Evolutionary conservation across 805 yeast species (phyloP).

Genomic region (Wickerhamiella slavikovae): DNA sequence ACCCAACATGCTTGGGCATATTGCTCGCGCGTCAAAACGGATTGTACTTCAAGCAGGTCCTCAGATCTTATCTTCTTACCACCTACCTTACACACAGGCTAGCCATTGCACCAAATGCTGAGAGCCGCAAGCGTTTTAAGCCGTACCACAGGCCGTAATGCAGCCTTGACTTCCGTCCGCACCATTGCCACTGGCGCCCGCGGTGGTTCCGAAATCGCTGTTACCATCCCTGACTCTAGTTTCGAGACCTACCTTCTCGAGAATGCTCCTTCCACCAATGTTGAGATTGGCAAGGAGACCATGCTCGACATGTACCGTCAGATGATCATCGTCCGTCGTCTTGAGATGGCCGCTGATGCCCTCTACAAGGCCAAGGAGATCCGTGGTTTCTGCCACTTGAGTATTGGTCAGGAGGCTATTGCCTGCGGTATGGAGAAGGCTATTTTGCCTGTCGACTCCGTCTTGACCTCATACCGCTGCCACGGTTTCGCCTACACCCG

Average conservation of each 20-base stretch:
- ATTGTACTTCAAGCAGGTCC: too few relatives aligned
- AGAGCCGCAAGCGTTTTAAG: background rate
- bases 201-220: slow-evolving; percentile 6
- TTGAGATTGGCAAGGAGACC: slow-evolving; percentile 61
- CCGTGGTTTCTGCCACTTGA: slow-evolving; percentile 96
- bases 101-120: too few relatives aligned
- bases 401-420: slow-evolving; percentile 96
- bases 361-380: slow-evolving; percentile 95
- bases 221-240: slow-evolving; percentile 48
- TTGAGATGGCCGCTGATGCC: slow-evolving; percentile 99
- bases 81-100: too few relatives aligned
- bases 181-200: too few relatives aligned
- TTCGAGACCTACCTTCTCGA: slow-evolving; percentile 73
- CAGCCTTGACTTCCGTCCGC: background rate
- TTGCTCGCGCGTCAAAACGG: too few relatives aligned
- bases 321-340: slow-evolving; percentile 72
- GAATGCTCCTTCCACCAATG: slow-evolving; percentile 39
- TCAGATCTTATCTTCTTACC: too few relatives aligned
- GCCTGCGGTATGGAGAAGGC: slow-evolving; percentile 98
- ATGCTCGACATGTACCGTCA: slow-evolving; percentile 89
- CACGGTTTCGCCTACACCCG: slow-evolving; percentile 96
- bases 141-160: background rate
- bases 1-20: too few relatives aligned
- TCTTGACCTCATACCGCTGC: slow-evolving; percentile 95
- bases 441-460: slow-evolving; percentile 61